Base-by-base conservation (phyloP, 1,284 basidiomycete genomes). In the Heterobasidion irregulare region DNA sequence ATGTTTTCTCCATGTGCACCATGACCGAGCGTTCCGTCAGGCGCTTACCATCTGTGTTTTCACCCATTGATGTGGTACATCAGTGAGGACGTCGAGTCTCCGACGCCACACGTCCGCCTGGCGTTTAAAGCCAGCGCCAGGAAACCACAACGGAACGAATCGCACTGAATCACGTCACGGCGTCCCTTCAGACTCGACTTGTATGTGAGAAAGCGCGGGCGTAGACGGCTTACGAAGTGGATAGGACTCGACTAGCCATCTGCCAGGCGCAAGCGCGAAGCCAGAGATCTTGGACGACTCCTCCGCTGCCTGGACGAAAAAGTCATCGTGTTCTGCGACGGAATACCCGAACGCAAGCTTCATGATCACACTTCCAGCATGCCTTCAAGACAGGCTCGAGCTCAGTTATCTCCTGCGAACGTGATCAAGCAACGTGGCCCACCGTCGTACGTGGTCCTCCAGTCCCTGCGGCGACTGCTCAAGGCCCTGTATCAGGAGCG, bases 81-180 rank as follows among this genome's bases (percentile, higher is more conserved):
- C 51, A 26, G 54, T 54, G 32, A 59, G 48, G 7, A 47, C 48
- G 36, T 55, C 51, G 7, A 59, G 47, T 19, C 41, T 26, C 36
- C 56, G 51, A 47, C 61, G 59, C 64, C 68, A 67, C 47, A 58
- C 70, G 62, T 65, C 69, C 0, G 71, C 77, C 51, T 75, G 74
- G 19, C 72, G 72, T n/a, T 71, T 63, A 71, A 79, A 77, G 0
- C 65, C 65, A 1, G 72, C 69, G 2, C 75, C 75, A 1, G 75
- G 74, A 50, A 75, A 59, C 73, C 74, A 76, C 2, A 54, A 59
- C 0, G 75, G 75, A 13, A 77, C 58, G 52, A 73, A 65, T 51
- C 67, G 67, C 46, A 76, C 61, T 56, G 41, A n/a, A 7, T 35
- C 8, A 12, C 48, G 18, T 47, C 46, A 47, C 10, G 10, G 26